A percentile compares a stretch with the other conserved stretches of the same genome.
These are phyloP conservation scores for Calocybe gangraenosa DNA, from an alignment of 768 basidiomycete species.

Conservation along the genomic window DNA sequence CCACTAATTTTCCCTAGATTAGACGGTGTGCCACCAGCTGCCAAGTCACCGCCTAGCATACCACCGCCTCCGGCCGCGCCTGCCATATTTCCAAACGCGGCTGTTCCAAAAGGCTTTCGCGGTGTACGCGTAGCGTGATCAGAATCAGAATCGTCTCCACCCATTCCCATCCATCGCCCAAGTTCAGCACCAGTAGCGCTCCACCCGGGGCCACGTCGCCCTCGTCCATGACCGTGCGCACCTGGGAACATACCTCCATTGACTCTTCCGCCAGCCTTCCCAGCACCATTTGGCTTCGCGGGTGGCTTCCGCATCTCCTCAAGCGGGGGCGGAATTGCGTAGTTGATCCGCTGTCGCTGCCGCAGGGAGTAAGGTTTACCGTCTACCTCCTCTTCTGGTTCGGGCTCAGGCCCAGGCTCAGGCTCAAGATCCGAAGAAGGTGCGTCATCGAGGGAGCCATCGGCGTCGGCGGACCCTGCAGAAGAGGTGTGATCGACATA, in stretches of 20 bases:
- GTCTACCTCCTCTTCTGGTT: constrained; percentile 45
- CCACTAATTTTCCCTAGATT: constrained; percentile 85
- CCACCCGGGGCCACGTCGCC: constrained; percentile 60
- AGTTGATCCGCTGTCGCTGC: constrained; percentile 67
- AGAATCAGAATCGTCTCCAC: constrained; percentile 76
- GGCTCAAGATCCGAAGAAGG: constrained; percentile 37
- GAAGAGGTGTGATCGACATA: constrained; percentile 47
- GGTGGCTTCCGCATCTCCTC: constrained; percentile 61
- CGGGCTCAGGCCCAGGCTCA: constrained; percentile 42
- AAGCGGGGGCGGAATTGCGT: constrained; percentile 76
- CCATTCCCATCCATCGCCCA: constrained; percentile 73
- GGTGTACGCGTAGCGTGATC: constrained; percentile 66
- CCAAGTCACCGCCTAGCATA: constrained; percentile 60
- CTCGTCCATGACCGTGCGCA: constrained; percentile 23
- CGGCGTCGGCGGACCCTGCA: constrained; percentile 47
- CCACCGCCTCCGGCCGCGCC: constrained; percentile 41
- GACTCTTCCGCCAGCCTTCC: constrained; percentile 21
- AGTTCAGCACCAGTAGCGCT: constrained; percentile 77
- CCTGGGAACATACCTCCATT: constrained; percentile 27
- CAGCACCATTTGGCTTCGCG: constrained; percentile 29
- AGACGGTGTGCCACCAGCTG: constrained; percentile 75
- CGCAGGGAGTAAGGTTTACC: constrained; percentile 64
- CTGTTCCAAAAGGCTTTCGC: constrained; percentile 57
- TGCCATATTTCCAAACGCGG: constrained; percentile 49
- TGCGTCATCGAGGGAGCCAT: constrained; percentile 56